phyloP scores from a whole-genome alignment of 805 yeast genomes.

The Candida alai region DNA sequence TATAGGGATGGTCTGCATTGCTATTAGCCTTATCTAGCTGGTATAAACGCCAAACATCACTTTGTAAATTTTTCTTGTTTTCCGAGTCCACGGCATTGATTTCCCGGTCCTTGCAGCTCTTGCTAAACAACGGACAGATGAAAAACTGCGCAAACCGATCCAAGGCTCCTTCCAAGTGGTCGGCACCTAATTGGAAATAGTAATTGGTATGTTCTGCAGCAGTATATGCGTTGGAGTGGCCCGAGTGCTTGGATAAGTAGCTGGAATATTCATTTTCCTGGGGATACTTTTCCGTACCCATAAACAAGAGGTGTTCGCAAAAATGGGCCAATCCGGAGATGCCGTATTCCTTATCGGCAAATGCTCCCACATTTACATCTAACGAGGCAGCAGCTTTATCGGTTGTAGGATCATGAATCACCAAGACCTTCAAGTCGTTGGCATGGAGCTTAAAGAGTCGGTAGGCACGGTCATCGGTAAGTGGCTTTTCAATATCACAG shows the following conservation, averaged over 20 bases:
- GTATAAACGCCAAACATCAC: slow-evolving; percentile 82
- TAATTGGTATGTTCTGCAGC: slow-evolving; percentile 87
- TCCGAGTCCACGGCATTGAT: slow-evolving; percentile 94
- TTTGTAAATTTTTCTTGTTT: slow-evolving; percentile 89
- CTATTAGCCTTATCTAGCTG: slow-evolving; percentile 78
- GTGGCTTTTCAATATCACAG: slow-evolving; percentile 39
- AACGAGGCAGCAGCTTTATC: slow-evolving; percentile 78
- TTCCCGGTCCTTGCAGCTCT: slow-evolving; percentile 81
- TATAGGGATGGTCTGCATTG: slow-evolving; percentile 75
- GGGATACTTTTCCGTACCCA: slow-evolving; percentile 78
- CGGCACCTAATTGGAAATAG: slow-evolving; percentile 78
- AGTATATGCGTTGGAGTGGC: slow-evolving; percentile 89
- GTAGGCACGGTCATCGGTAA: slow-evolving; percentile 72
- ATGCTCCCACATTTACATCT: slow-evolving; percentile 76
- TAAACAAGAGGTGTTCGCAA: slow-evolving; percentile 59
- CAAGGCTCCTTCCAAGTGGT: slow-evolving; percentile 77
- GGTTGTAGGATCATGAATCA: slow-evolving; percentile 65
- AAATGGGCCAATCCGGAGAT: slow-evolving; percentile 79
- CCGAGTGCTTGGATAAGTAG: slow-evolving; percentile 79
- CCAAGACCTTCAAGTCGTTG: slow-evolving; percentile 55
- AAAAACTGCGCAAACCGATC: slow-evolving; percentile 94
- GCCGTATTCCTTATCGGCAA: slow-evolving; percentile 56
- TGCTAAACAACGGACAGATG: slow-evolving; percentile 73
- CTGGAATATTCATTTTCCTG: slow-evolving; percentile 69
- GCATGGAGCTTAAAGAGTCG: slow-evolving; percentile 52